Evolutionary conservation across 2,329 filamentous ascomycete genomes (phyloP).

Genomic region (Botrytis byssoidea): DNA sequence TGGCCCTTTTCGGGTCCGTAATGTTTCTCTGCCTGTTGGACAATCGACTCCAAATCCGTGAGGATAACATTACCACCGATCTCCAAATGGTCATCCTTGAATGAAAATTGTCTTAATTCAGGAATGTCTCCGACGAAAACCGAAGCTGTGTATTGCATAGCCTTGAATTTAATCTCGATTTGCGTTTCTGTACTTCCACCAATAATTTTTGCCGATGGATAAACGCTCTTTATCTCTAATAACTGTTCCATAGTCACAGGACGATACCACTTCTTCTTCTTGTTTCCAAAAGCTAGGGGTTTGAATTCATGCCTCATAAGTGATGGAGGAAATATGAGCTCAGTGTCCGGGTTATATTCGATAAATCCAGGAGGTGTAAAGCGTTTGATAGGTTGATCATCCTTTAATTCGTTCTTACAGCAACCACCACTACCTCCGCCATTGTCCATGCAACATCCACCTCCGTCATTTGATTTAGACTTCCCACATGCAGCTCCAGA

Average conservation of each 20-base stretch:
- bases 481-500: conserved; percentile 50
- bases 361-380: conserved; percentile 92
- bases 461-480: conserved; percentile 49
- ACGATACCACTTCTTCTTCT: conserved; percentile 89
- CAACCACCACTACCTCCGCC: conserved; percentile 55
- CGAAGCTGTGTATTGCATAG: conserved; percentile 82
- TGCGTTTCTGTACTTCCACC: conserved; percentile 96
- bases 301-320: conserved; percentile 80
- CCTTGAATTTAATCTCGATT: conserved; percentile 98
- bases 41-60: conserved; percentile 86
- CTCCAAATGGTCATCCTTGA: conserved; percentile 80
- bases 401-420: conserved; percentile 59
- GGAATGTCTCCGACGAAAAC: conserved; percentile 92
- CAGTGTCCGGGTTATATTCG: conserved; percentile 88
- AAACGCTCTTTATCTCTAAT: conserved; percentile 83
- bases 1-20: conserved; percentile 67
- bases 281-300: conserved; percentile 87
- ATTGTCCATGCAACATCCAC: conserved; percentile 71
- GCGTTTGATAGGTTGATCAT: conserved; percentile 56
- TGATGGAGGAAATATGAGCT: conserved; percentile 89
- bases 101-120: conserved; percentile 78
- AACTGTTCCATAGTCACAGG: conserved; percentile 84
- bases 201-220: conserved; percentile 88
- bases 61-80: conserved; percentile 90
- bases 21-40: conserved; percentile 71